These are phyloP conservation scores for Coniosporium apollinis DNA, from an alignment of 495 filamentous ascomycete species.

Conservation along the genomic window DNA sequence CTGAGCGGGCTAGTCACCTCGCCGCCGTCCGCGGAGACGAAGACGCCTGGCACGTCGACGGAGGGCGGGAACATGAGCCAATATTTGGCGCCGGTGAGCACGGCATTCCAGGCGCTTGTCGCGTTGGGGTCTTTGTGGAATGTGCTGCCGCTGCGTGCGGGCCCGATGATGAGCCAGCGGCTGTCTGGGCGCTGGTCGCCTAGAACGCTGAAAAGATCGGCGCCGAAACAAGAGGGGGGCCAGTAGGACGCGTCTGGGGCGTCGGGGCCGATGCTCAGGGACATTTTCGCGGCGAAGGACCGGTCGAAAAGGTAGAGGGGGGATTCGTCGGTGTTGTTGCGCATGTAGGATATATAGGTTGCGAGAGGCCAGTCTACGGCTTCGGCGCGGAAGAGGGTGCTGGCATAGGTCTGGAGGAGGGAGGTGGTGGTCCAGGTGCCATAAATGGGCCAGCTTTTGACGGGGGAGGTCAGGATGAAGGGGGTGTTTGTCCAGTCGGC, in stretches of 20 bases:
- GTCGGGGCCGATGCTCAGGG: conserved; percentile 38
- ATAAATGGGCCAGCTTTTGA: conserved; percentile 70
- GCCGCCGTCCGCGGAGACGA: conserved; percentile 77
- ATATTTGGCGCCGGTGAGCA: conserved; percentile 82
- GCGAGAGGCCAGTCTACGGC: conserved; percentile 80
- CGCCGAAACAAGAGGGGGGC: conserved; percentile 74
- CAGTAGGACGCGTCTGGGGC: conserved; percentile 48
- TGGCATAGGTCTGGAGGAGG: conserved; percentile 44
- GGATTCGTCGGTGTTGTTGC: conserved; percentile 52
- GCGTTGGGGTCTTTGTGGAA: conserved; percentile 82
- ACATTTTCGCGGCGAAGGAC: conserved; percentile 77
- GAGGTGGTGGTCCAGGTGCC: conserved; percentile 51
- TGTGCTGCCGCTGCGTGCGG: conserved; percentile 76
- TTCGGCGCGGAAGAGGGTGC: conserved; percentile 68
- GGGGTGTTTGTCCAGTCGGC: conserved; percentile 60
- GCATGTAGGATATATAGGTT: conserved; percentile 74
- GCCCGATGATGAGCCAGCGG: conserved; percentile 88
- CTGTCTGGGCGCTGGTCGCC: conserved; percentile 69
- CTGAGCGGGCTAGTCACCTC: conserved; percentile 90
- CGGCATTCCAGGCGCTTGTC: conserved; percentile 89
- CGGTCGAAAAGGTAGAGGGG: conserved; percentile 89
- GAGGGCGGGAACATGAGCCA: conserved; percentile 89
- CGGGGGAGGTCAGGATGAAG: conserved; percentile 77
- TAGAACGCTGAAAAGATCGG: conserved; percentile 73
- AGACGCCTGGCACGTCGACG: conserved; percentile 60